Evolutionary conservation across 73 alveolate genomes (phyloP).

Genomic region (Tetrahymena elliotti): DNA sequence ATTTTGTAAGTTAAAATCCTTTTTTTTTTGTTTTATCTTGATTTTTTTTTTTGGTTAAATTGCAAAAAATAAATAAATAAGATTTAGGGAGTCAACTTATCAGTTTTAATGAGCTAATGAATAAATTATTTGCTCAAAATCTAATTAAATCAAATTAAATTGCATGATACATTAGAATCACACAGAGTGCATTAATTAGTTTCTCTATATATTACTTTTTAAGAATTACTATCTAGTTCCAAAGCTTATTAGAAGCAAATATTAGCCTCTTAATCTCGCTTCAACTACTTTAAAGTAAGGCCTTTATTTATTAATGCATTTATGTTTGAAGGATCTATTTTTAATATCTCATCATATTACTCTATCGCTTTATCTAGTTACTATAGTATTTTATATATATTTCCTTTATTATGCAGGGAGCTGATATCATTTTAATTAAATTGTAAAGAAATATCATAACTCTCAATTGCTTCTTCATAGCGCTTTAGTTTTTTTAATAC

Average conservation of each 20-base stretch:
- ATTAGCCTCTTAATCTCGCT: background rate
- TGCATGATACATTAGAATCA: background rate
- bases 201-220: background rate
- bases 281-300: background rate
- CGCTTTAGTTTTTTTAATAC: background rate
- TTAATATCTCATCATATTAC: background rate
- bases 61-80: too few species aligned
- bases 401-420: background rate
- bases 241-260: background rate
- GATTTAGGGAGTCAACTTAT: too few species aligned
- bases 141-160: background rate
- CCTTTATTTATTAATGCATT: background rate
- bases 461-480: background rate
- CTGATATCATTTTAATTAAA: background rate
- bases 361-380: background rate
- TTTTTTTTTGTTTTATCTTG: too few species aligned
- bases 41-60: too few species aligned
- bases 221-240: background rate
- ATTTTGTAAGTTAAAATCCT: too few species aligned
- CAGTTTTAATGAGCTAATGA: too few species aligned
- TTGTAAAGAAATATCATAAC: background rate
- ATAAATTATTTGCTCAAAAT: background rate
- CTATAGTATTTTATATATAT: background rate
- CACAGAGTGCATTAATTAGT: background rate
- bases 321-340: background rate